Evolutionary conservation across 805 yeast species (phyloP), one percentile per base, ranked within the genome.

Genomic region (Saccharomyces paradoxus): DNA sequence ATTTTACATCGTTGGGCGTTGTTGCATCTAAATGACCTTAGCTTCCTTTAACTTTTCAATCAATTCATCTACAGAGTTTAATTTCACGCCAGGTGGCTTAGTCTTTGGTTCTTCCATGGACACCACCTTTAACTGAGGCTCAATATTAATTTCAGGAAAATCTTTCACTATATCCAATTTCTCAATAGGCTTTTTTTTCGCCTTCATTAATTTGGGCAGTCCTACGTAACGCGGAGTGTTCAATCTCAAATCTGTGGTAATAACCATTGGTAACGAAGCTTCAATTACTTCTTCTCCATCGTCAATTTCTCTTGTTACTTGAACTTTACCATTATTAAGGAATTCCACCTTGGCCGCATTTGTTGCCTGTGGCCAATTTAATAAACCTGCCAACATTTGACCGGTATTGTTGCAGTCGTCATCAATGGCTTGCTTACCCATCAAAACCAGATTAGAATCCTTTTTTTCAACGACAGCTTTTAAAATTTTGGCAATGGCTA

Each of bases 391-490:
- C 53, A 94, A 80, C 83, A 94, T 89, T 72, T 91, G 98, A 28
- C 98, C 99, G 13, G 97, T 91, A 72, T 91, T 96, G 71, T 89
- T 89, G 48, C 89, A 77, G 66, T 94, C 99, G 63, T 90, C 95
- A 72, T 94, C 99, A 63, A 94, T 91, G 44, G 98, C 89, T 73
- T 94, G 99, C 69, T 94, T 94, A 49, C 99, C 99, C 70, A 94
- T 77, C 46, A 94, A 81, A 48, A 94, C 84, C 68, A 94, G 74
- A 71, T 94, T 91, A 44, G 88, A 79, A 9, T 79, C 74, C 58
- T 88, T 81, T 62, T 82, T 77, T 61, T 86, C 86, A 13, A 86
- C 90, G 24, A 88, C 74, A 66, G 86, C 79, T 60, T 84, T 76
- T 63, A 94, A 79, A 58, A 94, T 75, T 73, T 94, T 92, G 51